phyloP scores from a whole-genome alignment of 1,284 basidiomycete species.

The Schizophyllum amplum region DNA sequence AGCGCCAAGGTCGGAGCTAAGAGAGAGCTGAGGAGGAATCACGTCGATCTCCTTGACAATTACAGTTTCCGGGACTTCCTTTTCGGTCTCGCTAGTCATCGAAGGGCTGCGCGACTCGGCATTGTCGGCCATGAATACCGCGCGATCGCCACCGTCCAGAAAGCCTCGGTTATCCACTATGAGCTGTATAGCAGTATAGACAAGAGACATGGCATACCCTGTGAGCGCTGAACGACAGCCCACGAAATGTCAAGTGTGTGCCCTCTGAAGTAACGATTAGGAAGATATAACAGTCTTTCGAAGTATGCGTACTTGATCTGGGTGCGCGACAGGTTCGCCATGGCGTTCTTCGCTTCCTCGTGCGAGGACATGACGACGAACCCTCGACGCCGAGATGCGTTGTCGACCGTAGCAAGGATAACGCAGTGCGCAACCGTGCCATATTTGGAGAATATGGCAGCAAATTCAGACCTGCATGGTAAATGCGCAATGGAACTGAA shows the following conservation, averaged over 20 bases:
- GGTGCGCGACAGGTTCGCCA: slow-evolving; percentile 55
- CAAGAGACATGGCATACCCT: slow-evolving; percentile 37
- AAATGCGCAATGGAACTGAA: background rate
- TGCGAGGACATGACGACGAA: slow-evolving; percentile 72
- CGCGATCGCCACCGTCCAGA: slow-evolving; percentile 69
- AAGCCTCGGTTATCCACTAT: slow-evolving; percentile 46
- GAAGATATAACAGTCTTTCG: slow-evolving; percentile 1
- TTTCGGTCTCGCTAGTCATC: slow-evolving; percentile 14
- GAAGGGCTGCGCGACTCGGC: slow-evolving; percentile 35
- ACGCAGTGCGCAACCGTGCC: slow-evolving; percentile 66
- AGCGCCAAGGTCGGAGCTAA: slow-evolving; percentile 18
- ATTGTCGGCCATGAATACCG: slow-evolving; percentile 18
- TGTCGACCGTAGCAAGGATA: slow-evolving; percentile 72
- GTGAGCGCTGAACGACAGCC: slow-evolving; percentile 76
- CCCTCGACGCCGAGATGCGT: slow-evolving; percentile 68
- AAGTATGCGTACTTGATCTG: slow-evolving; percentile 55
- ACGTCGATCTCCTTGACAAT: slow-evolving; percentile 6
- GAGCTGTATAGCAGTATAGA: slow-evolving; percentile 5
- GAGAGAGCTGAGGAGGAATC: background rate
- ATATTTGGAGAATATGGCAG: slow-evolving; percentile 49
- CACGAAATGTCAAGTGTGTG: slow-evolving; percentile 70
- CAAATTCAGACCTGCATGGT: slow-evolving; percentile 46
- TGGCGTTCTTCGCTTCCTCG: slow-evolving; percentile 57
- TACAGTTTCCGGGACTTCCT: slow-evolving; percentile 13
- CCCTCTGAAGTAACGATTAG: slow-evolving; percentile 33